Conservation (phyloP, 257 asterid genomes). For the Solanum gracilifrons region DNA sequence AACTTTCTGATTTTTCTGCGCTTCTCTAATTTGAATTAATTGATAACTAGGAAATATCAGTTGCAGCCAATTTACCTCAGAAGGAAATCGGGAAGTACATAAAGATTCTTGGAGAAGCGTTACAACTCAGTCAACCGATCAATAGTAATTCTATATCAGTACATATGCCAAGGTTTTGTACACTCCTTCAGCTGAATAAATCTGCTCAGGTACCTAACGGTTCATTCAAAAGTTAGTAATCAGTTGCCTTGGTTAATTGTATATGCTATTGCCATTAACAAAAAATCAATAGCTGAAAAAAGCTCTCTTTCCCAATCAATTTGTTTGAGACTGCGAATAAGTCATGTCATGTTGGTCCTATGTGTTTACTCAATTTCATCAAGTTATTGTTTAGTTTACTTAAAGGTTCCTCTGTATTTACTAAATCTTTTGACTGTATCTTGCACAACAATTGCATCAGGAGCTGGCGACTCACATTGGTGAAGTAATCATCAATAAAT, state of each 20-base stretch:
- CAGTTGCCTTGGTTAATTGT: background rate
- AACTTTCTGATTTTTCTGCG: background rate
- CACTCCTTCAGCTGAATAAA: constrained; percentile 97
- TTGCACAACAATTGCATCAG: constrained; percentile 22
- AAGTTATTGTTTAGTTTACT: background rate
- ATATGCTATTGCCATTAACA: background rate
- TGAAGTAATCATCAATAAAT: constrained; percentile 89
- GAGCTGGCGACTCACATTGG: constrained; percentile 99
- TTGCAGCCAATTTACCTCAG: constrained; percentile 93
- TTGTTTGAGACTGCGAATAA: background rate
- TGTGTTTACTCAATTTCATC: background rate
- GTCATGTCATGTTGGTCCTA: background rate
- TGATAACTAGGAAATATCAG: constrained; percentile 69
- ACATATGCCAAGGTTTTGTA: constrained; percentile 98
- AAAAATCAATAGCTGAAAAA: background rate
- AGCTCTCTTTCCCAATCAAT: background rate
- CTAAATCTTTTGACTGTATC: background rate
- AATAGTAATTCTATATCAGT: constrained; percentile 96
- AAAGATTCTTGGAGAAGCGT: constrained; percentile 96
- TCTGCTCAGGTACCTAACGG: constrained; percentile 79
- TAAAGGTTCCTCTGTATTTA: background rate
- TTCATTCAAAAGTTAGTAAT: background rate
- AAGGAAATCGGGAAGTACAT: constrained; percentile 98
- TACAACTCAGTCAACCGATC: constrained; percentile 92
- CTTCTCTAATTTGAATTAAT: constrained; percentile 8